Conservation (phyloP, 2,329 filamentous ascomycete genomes). For the Xylariaceae sp. region DNA sequence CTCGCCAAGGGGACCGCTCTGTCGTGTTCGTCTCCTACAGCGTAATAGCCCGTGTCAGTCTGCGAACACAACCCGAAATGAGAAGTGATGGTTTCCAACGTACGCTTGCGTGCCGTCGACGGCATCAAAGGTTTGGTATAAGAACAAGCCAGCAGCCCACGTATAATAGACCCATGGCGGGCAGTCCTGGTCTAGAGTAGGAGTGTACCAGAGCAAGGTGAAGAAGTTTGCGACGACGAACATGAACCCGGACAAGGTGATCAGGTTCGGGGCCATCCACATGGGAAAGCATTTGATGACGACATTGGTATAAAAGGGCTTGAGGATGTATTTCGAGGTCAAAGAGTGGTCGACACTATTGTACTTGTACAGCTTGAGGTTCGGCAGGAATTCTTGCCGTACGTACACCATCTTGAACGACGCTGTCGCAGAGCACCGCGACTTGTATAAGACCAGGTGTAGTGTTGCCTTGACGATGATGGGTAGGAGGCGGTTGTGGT, state of each 20-base stretch:
- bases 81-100: slow-evolving; percentile 42
- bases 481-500: no score
- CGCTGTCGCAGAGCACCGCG: slow-evolving; percentile 7
- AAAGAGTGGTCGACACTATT: slow-evolving; percentile 89
- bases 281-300: slow-evolving; percentile 95
- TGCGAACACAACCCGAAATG: slow-evolving; percentile 16
- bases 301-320: slow-evolving; percentile 95
- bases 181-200: slow-evolving; percentile 91
- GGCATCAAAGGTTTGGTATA: slow-evolving; percentile 98
- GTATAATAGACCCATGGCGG: slow-evolving; percentile 93
- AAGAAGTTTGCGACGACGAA: slow-evolving; percentile 91
- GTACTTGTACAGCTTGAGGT: slow-evolving; percentile 95
- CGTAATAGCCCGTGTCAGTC: slow-evolving; percentile 17
- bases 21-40: slow-evolving; percentile 78
- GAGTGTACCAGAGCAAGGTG: slow-evolving; percentile 94
- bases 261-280: slow-evolving; percentile 89
- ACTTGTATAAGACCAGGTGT: background rate
- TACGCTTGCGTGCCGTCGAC: slow-evolving; percentile 94
- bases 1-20: slow-evolving; percentile 93
- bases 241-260: slow-evolving; percentile 87
- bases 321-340: slow-evolving; percentile 89
- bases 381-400: slow-evolving; percentile 85
- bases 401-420: slow-evolving; percentile 84
- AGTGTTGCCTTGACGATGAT: no score
- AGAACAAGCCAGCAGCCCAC: slow-evolving; percentile 87